These are phyloP conservation scores for Solanum pimpinellifolium DNA, from an alignment of 257 asterid species.

Conservation along the genomic window DNA sequence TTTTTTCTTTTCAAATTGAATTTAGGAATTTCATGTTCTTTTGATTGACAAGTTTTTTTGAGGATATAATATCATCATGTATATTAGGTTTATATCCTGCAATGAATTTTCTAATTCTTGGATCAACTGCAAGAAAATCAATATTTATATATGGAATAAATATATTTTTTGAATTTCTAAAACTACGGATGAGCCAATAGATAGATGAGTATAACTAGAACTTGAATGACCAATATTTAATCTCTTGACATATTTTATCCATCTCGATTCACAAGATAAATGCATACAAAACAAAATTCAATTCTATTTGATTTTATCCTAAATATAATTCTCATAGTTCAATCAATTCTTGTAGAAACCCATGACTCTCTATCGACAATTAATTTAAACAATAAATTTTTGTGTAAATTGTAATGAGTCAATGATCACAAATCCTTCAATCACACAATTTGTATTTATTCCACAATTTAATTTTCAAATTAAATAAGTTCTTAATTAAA, in stretches of 20 bases:
- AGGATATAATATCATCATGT: not conserved
- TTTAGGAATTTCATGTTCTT: not conserved
- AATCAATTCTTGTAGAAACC: not conserved
- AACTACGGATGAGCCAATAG: not conserved
- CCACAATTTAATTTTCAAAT: not conserved
- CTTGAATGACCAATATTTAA: not conserved
- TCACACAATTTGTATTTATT: not conserved
- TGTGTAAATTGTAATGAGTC: not conserved
- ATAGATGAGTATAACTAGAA: not conserved
- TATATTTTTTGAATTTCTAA: no score
- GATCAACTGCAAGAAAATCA: not conserved
- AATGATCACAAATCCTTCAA: not conserved
- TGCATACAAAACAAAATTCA: not conserved
- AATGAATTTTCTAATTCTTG: not conserved
- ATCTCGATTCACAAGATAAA: not conserved
- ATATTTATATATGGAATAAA: no score
- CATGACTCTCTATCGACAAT: not conserved
- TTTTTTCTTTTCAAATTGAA: not conserved
- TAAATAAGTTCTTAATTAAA: not conserved
- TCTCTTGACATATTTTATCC: not conserved
- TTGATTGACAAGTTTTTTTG: not conserved
- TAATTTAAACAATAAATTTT: no score
- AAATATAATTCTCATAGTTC: not conserved
- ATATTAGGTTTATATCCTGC: not conserved
- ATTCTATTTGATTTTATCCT: not conserved